Evolutionary conservation across 2,329 filamentous ascomycete genomes (phyloP).

Genomic region (Neopestalotiopsis clavispora): DNA sequence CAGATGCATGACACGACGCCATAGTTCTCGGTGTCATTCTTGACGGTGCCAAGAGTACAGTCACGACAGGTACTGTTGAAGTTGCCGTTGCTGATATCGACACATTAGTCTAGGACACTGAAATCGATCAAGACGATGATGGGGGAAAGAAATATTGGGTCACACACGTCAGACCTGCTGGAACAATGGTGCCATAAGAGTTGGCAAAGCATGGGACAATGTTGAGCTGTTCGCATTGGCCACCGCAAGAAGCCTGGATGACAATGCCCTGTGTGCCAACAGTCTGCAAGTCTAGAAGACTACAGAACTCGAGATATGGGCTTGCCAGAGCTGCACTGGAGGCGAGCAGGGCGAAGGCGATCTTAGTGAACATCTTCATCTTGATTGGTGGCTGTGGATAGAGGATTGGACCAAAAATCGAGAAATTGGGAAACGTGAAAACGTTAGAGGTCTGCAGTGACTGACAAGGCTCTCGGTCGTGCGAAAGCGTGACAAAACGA

Average conservation of each 20-base stretch:
- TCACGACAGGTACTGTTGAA: constrained; percentile 18
- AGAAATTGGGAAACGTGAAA: neutral
- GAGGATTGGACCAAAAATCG: neutral
- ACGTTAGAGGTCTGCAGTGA: neutral
- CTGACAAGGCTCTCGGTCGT: neutral
- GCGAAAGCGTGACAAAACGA: too few relatives aligned
- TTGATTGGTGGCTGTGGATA: neutral
- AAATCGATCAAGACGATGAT: neutral
- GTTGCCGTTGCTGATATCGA: constrained; percentile 11
- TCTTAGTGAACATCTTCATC: constrained; percentile 11
- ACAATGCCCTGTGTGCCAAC: neutral
- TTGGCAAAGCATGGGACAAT: constrained; percentile 20
- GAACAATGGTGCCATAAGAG: constrained; percentile 11
- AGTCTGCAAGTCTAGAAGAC: constrained; percentile 3
- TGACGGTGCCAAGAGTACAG: constrained; percentile 15
- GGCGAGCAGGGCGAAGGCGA: neutral
- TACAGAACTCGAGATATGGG: constrained; percentile 19
- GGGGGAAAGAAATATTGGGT: too few relatives aligned
- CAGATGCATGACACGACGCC: constrained; percentile 16
- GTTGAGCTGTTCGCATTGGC: constrained; percentile 18
- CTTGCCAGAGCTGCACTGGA: constrained; percentile 3
- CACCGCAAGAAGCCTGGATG: constrained; percentile 16
- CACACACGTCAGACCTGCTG: constrained; percentile 11
- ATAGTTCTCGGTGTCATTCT: constrained; percentile 17
- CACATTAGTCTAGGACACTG: neutral